Evolutionary conservation across 106 monocot genomes (phyloP).

Genomic region (Platanthera guangdongensis): DNA sequence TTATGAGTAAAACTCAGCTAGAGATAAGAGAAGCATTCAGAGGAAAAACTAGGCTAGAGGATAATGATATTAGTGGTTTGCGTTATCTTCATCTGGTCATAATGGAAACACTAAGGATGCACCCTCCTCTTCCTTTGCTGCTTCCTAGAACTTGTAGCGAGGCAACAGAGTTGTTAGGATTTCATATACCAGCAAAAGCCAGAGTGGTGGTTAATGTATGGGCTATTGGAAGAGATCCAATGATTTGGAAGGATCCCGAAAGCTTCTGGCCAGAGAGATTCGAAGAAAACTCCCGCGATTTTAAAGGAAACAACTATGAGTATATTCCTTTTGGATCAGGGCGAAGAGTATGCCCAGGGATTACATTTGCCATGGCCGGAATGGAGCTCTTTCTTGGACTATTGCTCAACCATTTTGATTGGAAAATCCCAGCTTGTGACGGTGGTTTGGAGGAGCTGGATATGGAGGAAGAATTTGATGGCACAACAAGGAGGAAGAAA

Average conservation of each 20-base stretch:
- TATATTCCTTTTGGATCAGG: constrained; percentile 10
- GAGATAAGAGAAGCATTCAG: neutral
- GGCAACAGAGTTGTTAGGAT: neutral
- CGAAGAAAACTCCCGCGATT: neutral
- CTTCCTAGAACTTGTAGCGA: neutral
- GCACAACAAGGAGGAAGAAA: neutral
- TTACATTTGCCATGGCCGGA: neutral
- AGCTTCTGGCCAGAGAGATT: constrained; percentile 11
- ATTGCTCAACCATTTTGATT: constrained; percentile 5
- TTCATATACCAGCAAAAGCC: neutral
- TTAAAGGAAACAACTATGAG: neutral
- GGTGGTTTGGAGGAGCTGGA: neutral
- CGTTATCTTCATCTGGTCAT: neutral
- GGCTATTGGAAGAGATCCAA: constrained; percentile 7
- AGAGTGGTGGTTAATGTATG: constrained; percentile 7
- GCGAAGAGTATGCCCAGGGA: constrained; percentile 5
- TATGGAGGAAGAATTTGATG: neutral
- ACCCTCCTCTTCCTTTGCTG: constrained; percentile 8
- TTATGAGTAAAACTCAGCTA: neutral
- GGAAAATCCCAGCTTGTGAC: neutral
- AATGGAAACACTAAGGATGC: constrained; percentile 14
- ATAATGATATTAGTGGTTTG: neutral
- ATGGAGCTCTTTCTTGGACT: neutral
- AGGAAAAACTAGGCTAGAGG: neutral
- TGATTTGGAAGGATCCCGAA: constrained; percentile 1